Base-by-base conservation (phyloP, 225 moss, liverwort and hornwort genomes). In the Asterella californica region DNA sequence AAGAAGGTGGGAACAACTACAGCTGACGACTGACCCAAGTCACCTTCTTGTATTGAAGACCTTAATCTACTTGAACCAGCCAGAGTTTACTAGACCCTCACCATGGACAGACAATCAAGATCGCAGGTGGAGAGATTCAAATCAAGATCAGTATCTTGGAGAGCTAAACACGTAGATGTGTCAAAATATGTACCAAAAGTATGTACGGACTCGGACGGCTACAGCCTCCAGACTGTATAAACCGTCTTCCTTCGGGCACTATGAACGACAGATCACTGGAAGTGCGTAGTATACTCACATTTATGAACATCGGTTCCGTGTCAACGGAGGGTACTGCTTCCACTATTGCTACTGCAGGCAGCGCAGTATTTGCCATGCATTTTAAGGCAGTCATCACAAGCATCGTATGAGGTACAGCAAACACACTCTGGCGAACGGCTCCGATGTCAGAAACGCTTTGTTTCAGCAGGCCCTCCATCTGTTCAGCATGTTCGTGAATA, bases 291-390 rank as follows among this genome's bases (percentile, higher is more conserved):
- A 72, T 48, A 78, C 91, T 86, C 38, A 94, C 96, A 83, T 85
- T 83, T 36, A 91, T 80, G 37, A 96, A 84, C 52, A 86, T 81
- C 32, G 81, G 83, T 11, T 92, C 89, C n/a, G 84, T 75, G 75
- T 90, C 88, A 65, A 63, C 65, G 24, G 78, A 86, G 33, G 65
- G 77, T 18, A 74, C 74, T 33, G 89, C 82, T 78, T 97, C 90
- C 75, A 97, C 96, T 32, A 97, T 91, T 76, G 96, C 94, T 17
- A 94, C 96, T 27, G 96, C 96, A 68, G 91, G 90, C 64, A 94
- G 85, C 10, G 90, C 88, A 2, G 70, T 74, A 64, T 90, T 92
- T 21, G 92, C 89, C 87, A 97, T 88, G 73, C 93, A 97, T 27
- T 89, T 94, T 48, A 93, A 90, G 22, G 94, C 93, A 55, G 88